phyloP scores from a whole-genome alignment of 2,329 filamentous ascomycete species.

The Rutstroemia sp. region DNA sequence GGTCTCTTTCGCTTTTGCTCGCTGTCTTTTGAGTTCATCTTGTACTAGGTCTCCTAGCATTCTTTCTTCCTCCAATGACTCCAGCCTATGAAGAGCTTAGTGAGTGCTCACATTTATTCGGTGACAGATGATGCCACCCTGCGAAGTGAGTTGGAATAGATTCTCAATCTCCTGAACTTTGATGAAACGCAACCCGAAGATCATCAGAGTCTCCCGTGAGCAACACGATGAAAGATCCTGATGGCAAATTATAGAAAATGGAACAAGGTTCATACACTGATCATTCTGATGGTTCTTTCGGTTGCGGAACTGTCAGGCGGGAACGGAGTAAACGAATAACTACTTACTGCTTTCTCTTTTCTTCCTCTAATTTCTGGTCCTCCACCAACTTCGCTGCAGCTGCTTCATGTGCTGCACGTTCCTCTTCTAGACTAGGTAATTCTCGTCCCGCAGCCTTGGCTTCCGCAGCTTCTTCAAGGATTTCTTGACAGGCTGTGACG shows the following conservation, averaged over 20 bases:
- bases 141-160: too few relatives aligned
- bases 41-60: constrained; percentile 64
- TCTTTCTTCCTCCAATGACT: constrained; percentile 36
- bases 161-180: too few relatives aligned
- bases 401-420: constrained; percentile 76
- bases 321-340: background rate
- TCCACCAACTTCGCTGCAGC: constrained; percentile 52
- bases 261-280: too few relatives aligned
- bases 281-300: too few relatives aligned
- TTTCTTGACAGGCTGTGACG: constrained; percentile 46
- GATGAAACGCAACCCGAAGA: too few relatives aligned
- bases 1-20: constrained; percentile 55
- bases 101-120: background rate
- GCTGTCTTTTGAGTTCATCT: constrained; percentile 62
- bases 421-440: constrained; percentile 80
- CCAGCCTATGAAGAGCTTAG: constrained; percentile 1
- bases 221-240: too few relatives aligned
- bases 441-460: constrained; percentile 67
- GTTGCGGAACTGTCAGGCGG: too few relatives aligned
- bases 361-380: constrained; percentile 39
- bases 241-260: too few relatives aligned
- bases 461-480: constrained; percentile 79
- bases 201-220: too few relatives aligned
- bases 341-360: constrained; percentile 33
- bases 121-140: too few relatives aligned